Conservation (phyloP, 2,329 filamentous ascomycete genomes). For the Trichoderma atrobrunneum region DNA sequence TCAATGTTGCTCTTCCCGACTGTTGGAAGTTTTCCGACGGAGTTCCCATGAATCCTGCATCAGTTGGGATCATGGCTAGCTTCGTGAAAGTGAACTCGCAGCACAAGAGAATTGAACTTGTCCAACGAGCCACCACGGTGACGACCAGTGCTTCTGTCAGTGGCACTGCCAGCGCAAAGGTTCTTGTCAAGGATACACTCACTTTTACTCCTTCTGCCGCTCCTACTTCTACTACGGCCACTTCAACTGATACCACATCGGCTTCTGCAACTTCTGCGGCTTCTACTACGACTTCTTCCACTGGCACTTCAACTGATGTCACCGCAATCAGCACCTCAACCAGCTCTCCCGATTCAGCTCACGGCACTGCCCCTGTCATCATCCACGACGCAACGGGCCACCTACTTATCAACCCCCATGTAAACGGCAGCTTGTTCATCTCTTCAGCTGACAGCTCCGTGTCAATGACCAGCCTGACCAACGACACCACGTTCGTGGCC, state of each 20-base stretch:
- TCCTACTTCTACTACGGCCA: not conserved
- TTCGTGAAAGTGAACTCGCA: not conserved
- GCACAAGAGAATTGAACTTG: not conserved
- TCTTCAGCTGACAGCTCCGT: conserved; percentile 1
- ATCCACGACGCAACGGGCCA: not conserved
- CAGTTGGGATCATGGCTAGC: not conserved
- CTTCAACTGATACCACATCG: not conserved
- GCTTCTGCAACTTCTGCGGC: not conserved
- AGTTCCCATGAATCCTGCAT: not conserved
- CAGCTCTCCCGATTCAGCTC: not conserved
- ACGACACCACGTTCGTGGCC: not conserved
- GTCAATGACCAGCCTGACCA: not conserved
- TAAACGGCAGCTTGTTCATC: conserved; percentile 3
- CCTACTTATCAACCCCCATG: not conserved
- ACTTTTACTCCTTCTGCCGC: not conserved
- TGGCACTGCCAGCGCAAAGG: not conserved
- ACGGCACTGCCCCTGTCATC: not conserved
- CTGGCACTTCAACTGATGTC: not conserved
- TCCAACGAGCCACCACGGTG: not conserved
- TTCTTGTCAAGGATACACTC: not conserved
- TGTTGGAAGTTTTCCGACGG: not conserved
- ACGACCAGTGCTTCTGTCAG: not conserved
- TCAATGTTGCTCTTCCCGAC: not conserved
- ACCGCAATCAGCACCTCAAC: not conserved
- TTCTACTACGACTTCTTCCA: not conserved